Percentiles rank a stretch among this genome's conserved stretches.
Conservation (phyloP, 2,329 filamentous ascomycete genomes). For the Verticillium alfalfae region DNA sequence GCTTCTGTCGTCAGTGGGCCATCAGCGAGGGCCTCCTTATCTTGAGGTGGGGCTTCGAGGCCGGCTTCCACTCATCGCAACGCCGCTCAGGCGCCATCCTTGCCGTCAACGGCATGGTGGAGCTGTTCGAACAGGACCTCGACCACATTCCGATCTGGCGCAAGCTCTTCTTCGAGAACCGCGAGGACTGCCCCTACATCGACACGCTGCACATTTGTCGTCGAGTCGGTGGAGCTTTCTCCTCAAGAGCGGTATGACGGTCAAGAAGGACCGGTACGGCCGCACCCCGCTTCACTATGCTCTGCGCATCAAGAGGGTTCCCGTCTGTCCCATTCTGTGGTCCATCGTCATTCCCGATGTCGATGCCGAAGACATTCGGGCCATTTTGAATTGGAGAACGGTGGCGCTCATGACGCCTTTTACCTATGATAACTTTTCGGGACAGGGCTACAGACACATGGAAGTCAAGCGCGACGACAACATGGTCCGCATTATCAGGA, state of each 20-base stretch:
- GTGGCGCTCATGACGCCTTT: not conserved
- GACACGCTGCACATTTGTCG: not conserved
- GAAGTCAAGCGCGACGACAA: not conserved
- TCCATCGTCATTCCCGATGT: not conserved
- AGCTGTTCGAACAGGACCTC: not conserved
- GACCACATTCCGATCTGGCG: not conserved
- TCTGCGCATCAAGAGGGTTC: not conserved
- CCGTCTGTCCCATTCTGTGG: not conserved
- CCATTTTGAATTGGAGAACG: not conserved
- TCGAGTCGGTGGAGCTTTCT: not conserved
- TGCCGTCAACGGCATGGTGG: not conserved
- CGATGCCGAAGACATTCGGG: not conserved
- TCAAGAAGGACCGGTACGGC: not conserved
- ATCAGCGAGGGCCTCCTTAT: not conserved
- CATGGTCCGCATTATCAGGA: not conserved
- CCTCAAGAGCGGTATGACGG: not conserved
- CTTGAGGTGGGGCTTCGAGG: not conserved
- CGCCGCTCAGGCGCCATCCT: not conserved
- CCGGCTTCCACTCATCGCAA: not conserved
- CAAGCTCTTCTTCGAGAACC: not conserved
- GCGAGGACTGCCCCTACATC: too few relatives aligned
- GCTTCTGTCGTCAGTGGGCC: not conserved
- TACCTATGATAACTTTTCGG: too few relatives aligned
- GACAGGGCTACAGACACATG: too few relatives aligned
- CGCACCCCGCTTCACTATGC: not conserved